Base-by-base conservation (phyloP, 192 early-diverging fungal species). In the Podila verticillata region DNA sequence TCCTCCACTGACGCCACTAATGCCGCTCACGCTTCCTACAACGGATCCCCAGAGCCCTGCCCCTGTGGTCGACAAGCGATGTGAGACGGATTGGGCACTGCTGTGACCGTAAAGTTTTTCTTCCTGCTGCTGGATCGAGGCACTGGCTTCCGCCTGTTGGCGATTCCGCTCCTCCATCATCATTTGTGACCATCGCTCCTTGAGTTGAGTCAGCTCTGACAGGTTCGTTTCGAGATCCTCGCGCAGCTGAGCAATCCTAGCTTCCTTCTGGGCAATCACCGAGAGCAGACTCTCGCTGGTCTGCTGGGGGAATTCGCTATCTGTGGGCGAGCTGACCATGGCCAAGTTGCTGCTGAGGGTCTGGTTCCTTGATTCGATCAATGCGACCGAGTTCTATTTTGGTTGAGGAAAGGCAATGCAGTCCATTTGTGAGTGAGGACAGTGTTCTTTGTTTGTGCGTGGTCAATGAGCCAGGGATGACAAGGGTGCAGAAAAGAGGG, bases 151-250 rank as follows among this genome's bases (percentile, higher is more conserved):
- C 0, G 75, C 75, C 26, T 79, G 75, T 36, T 71, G 69, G 22
- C 75, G 63, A 15, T 48, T 71, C 13, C 75, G 68, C 39, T 79
- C 75, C 36, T 79, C 75, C 30, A 79, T 62, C 75, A 79, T 79
- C 75, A 79, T 79, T 31, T 79, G 75, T 15, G 75, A 79, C 75
- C 75, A 79, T 12, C 75, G 68, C 32, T 79, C 75, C 69, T 79
- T 79, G 69, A 79, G 75, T 28, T 79, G 75, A 0, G 63, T 66
- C 49, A 79, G 54, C 36, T 79, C 75, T 22, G 69, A 22, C 26
- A 79, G 29, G 30, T 79, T 79, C 0, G 64, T 67, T 31, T 79
- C 75, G 9, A 79, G 63, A 32, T 79, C 75, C 36, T 79, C 75
- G 35, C 75, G 63, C 9, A 79, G 35, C 44, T 72, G 75, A 35